Percentiles rank a stretch among this genome's conserved stretches.
Conservation (phyloP, 345 rosid species). For the Geranium rotundifolium region DNA sequence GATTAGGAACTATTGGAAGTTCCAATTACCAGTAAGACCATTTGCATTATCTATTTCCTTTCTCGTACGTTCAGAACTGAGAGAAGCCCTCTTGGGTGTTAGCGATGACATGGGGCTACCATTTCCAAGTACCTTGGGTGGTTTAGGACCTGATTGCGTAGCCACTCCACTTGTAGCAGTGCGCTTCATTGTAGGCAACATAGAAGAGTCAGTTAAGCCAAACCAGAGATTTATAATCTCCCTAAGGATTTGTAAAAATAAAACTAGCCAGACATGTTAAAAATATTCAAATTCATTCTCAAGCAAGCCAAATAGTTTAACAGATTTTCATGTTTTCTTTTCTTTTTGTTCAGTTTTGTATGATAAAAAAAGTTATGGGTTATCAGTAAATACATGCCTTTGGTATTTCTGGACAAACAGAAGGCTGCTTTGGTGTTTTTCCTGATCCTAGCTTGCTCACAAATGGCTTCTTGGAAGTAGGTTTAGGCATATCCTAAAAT, state of each 20-base stretch:
- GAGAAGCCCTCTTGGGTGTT: constrained; percentile 41
- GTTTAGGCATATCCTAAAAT: constrained; percentile 35
- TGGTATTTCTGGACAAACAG: constrained; percentile 23
- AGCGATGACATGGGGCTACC: constrained; percentile 20
- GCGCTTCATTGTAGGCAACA: constrained; percentile 17
- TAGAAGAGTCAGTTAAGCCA: not conserved
- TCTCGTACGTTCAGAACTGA: constrained; percentile 40
- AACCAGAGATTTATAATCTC: not conserved
- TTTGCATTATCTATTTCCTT: constrained; percentile 34
- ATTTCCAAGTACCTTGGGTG: constrained; percentile 26
- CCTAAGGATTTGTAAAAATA: too few relatives aligned
- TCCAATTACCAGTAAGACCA: constrained; percentile 22
- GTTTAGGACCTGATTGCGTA: constrained; percentile 34
- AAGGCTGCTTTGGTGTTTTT: constrained; percentile 38
- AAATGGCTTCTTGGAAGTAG: constrained; percentile 40
- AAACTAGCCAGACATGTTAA: not conserved
- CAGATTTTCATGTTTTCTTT: not conserved
- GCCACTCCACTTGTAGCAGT: constrained; percentile 23
- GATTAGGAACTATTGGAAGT: not conserved
- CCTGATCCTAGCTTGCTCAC: constrained; percentile 26
- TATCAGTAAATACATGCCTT: constrained; percentile 22
- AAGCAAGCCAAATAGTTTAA: not conserved
- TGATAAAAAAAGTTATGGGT: not conserved
- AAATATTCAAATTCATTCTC: too few relatives aligned
- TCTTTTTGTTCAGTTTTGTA: too few relatives aligned